These are phyloP conservation scores for Bipolaris gigantea DNA, from an alignment of 2,329 filamentous ascomycete genomes.

Conservation along the genomic window DNA sequence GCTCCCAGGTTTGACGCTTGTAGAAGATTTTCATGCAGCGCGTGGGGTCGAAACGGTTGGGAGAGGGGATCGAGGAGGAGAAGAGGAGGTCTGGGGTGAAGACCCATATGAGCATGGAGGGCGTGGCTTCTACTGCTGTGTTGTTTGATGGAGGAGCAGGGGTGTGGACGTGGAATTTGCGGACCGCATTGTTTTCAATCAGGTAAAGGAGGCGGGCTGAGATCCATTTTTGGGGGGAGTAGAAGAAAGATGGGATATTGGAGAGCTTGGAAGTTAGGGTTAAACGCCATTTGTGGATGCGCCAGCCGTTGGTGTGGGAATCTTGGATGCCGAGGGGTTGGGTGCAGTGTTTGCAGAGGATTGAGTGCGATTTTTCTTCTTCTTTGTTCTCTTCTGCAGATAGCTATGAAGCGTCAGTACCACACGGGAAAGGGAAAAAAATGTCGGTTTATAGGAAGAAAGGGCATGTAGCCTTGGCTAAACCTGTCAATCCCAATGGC, in stretches of 20 bases:
- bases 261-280: slow-evolving; percentile 23
- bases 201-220: slow-evolving; percentile 59
- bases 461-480: slow-evolving; percentile 35
- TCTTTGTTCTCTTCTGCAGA: slow-evolving; percentile 6
- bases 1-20: slow-evolving; percentile 39
- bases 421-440: neutral
- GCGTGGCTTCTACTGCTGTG: slow-evolving; percentile 4
- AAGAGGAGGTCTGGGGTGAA: slow-evolving; percentile 63
- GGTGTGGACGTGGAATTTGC: slow-evolving; percentile 59
- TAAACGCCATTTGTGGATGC: slow-evolving; percentile 55
- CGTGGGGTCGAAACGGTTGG: slow-evolving; percentile 40
- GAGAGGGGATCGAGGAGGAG: slow-evolving; percentile 49
- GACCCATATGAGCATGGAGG: slow-evolving; percentile 55
- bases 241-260: slow-evolving; percentile 5
- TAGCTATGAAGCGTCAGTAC: slow-evolving; percentile 18
- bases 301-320: slow-evolving; percentile 49
- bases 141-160: neutral
- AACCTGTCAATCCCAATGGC: slow-evolving; percentile 40
- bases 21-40: slow-evolving; percentile 63
- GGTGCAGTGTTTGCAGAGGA: slow-evolving; percentile 47
- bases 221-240: slow-evolving; percentile 49
- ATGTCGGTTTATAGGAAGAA: neutral
- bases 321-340: slow-evolving; percentile 48
- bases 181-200: slow-evolving; percentile 58
- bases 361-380: slow-evolving; percentile 4